Conservation (phyloP, 257 asterid species). For the Agastache rugosa region DNA sequence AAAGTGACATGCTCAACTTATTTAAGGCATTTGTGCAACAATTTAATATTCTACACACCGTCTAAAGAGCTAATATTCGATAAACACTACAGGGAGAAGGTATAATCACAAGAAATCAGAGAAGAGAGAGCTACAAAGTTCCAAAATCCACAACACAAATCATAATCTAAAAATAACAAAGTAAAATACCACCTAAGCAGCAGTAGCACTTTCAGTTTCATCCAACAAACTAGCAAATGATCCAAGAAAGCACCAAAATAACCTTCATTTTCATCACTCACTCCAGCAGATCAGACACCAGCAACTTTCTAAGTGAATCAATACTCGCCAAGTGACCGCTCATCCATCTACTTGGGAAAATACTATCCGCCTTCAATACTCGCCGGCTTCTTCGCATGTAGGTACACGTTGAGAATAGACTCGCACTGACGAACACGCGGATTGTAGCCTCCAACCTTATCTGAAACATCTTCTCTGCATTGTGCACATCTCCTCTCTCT, state of each 20-base stretch:
- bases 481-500: conserved; percentile 69
- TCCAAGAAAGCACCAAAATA: background rate
- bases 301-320: conserved; percentile 54
- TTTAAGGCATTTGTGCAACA: no score
- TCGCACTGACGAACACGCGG: conserved; percentile 52
- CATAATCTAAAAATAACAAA: background rate
- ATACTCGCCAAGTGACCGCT: conserved; percentile 48
- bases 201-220: no score
- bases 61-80: background rate
- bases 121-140: background rate
- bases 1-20: no score
- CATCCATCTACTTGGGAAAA: conserved; percentile 51
- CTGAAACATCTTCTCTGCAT: conserved; percentile 66
- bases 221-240: background rate
- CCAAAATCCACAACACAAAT: background rate
- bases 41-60: no score
- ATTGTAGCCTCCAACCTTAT: conserved; percentile 54
- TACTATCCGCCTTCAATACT: conserved; percentile 74
- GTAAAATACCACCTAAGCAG: no score
- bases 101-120: background rate
- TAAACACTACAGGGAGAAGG: background rate
- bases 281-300: conserved; percentile 54
- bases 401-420: conserved; percentile 63
- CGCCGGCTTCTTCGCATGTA: conserved; percentile 54
- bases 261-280: background rate